Conservation (phyloP, 805 yeast species). For the Cyberlindnera saturnus region DNA sequence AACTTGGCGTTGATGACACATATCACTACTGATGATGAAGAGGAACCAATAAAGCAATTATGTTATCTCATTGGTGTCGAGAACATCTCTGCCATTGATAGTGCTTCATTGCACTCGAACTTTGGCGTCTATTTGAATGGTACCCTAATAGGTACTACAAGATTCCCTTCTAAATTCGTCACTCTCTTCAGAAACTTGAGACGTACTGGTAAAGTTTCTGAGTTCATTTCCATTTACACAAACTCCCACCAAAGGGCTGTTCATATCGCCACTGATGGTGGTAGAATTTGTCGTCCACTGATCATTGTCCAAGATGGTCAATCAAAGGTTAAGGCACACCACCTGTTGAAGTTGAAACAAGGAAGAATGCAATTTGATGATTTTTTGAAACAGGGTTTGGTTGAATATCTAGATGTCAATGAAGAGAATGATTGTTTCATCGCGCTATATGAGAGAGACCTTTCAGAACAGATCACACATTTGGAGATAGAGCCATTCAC, state of each 20-base stretch:
- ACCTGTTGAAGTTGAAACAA: constrained; percentile 51
- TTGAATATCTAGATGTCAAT: constrained; percentile 93
- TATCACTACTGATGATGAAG: constrained; percentile 97
- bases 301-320: constrained; percentile 75
- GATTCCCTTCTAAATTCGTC: constrained; percentile 83
- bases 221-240: constrained; percentile 84
- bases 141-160: constrained; percentile 85
- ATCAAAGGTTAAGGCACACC: constrained; percentile 67
- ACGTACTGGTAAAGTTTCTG: constrained; percentile 80
- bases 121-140: constrained; percentile 90
- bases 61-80: constrained; percentile 88
- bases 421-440: constrained; percentile 94
- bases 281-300: constrained; percentile 94
- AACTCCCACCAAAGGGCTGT: constrained; percentile 89
- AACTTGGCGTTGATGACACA: constrained; percentile 97
- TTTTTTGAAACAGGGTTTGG: constrained; percentile 77
- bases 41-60: constrained; percentile 71
- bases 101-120: constrained; percentile 74
- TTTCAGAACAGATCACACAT: constrained; percentile 61
- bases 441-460: constrained; percentile 79
- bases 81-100: constrained; percentile 72
- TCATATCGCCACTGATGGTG: constrained; percentile 98
- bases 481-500: constrained; percentile 95
- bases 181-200: constrained; percentile 70
- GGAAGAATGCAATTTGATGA: constrained; percentile 90